Evolutionary conservation across 345 rosid genomes (phyloP).

Genomic region (Eucalyptus sp.): DNA sequence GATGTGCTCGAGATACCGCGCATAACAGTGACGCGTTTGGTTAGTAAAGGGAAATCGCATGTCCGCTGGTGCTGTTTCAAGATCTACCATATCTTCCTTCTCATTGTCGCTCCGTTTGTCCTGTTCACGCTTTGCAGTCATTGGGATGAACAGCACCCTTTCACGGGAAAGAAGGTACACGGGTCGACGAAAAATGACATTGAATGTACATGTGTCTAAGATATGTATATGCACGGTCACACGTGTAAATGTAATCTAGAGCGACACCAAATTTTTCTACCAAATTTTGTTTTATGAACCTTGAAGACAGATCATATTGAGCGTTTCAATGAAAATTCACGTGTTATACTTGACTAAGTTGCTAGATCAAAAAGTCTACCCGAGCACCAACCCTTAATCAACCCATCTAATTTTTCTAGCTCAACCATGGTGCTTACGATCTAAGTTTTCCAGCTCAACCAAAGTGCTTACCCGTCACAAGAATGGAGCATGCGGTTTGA

Average conservation of each 20-base stretch:
- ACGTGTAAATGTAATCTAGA: background rate
- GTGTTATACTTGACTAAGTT: background rate
- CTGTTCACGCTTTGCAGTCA: background rate
- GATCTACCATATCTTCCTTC: background rate
- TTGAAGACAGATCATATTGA: background rate
- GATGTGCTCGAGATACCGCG: slow-evolving; percentile 14
- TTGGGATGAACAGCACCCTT: background rate
- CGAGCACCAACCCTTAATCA: background rate
- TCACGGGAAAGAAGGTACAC: background rate
- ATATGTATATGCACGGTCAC: background rate
- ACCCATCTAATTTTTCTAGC: background rate
- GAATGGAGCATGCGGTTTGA: background rate
- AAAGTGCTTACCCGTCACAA: background rate
- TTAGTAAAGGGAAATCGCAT: background rate
- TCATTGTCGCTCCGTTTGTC: background rate
- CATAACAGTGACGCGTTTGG: slow-evolving; percentile 18
- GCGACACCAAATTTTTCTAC: background rate
- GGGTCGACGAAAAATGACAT: background rate
- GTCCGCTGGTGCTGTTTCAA: slow-evolving; percentile 1
- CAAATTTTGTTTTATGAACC: background rate
- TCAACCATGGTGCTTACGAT: background rate
- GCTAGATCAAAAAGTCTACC: background rate
- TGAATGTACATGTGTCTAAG: background rate
- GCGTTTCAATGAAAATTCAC: background rate
- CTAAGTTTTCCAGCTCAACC: background rate